Conservation (phyloP, 2,329 filamentous ascomycete species). For the Xylogone sp. region DNA sequence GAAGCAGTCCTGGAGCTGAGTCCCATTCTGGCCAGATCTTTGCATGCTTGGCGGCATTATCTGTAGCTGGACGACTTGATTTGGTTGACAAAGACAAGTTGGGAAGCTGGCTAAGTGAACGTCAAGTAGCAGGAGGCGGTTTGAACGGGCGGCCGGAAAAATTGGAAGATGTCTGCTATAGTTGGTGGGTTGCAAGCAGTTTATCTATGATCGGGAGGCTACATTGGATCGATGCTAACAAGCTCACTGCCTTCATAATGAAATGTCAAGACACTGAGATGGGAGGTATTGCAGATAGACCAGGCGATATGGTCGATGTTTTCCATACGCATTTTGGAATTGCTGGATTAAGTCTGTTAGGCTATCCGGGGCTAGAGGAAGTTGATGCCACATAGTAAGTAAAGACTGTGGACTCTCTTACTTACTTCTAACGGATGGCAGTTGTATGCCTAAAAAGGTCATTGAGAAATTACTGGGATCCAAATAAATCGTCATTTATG, state of each 20-base stretch:
- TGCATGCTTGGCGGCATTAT: slow-evolving; percentile 83
- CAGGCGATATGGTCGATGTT: slow-evolving; percentile 93
- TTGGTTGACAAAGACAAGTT: slow-evolving; percentile 78
- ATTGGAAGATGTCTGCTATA: slow-evolving; percentile 94
- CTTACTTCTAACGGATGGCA: slow-evolving; percentile 23
- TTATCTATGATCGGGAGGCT: slow-evolving; percentile 81
- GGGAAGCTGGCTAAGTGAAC: slow-evolving; percentile 87
- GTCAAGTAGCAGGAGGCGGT: slow-evolving; percentile 82
- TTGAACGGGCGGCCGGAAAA: slow-evolving; percentile 95
- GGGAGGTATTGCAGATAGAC: slow-evolving; percentile 85
- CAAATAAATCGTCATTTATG: slow-evolving; percentile 16
- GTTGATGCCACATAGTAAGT: slow-evolving; percentile 85
- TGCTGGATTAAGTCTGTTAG: slow-evolving; percentile 80
- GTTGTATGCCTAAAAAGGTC: slow-evolving; percentile 69
- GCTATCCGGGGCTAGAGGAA: slow-evolving; percentile 69
- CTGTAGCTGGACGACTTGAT: slow-evolving; percentile 79
- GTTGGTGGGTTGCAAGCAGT: slow-evolving; percentile 96
- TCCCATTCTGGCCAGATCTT: slow-evolving; percentile 95
- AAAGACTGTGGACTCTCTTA: neutral
- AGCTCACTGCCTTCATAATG: slow-evolving; percentile 78
- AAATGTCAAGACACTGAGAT: slow-evolving; percentile 79
- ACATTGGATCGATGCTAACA: slow-evolving; percentile 88
- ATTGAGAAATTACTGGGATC: slow-evolving; percentile 54
- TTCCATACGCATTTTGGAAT: slow-evolving; percentile 92
- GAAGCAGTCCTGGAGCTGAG: slow-evolving; percentile 83